Evolutionary conservation across 129 eudicot genomes (phyloP), one percentile per base, ranked within the genome.

Genomic region (Solidago caesia): DNA sequence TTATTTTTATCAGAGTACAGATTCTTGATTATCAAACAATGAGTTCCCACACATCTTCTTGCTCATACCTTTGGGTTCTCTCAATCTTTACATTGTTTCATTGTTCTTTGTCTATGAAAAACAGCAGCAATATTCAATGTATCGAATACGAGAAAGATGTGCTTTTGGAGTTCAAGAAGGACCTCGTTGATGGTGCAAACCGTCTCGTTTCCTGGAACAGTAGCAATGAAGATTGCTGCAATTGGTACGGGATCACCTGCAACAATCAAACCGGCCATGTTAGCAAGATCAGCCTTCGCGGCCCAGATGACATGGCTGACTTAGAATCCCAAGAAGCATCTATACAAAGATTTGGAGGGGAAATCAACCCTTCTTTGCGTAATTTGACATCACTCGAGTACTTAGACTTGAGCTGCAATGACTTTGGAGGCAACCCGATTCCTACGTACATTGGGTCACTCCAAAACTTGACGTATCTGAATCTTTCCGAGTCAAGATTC

Each of bases 161-260:
- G 8, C 87, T 83, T 70, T 27, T 83, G 41, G 42, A 27, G 21
- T 66, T 83, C 75, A 71, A 69, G 55, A 16, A 15, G 1, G 79
- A 71, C 21, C 64, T 83, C 12, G 39, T 66, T 42, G 84, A 79
- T 44, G 56, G 64, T 33, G 45, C 75, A 25, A 68, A 75, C 29
- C 48, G 84, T n/a, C 77, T 83, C 73, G 66, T 78, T 44, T 70
- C 87, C 3, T 83, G 87, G 87, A 71, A 45, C 33, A 74, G 76
- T 8, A 10, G 52, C 72, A 60, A 77, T 51, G 42, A 16, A 0
- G 87, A 83, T 12, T 83, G 84, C 44, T 83, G 87, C 72, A 71
- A 75, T 56, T 83, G 87, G 84, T 29, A 53, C 6, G 84, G 87
- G 2, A 63, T 83, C 33, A 52, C 62, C 8, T 75, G 87, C 68